Evolutionary conservation across 805 yeast species (phyloP).

Genomic region (Kuraishia capsulata): DNA sequence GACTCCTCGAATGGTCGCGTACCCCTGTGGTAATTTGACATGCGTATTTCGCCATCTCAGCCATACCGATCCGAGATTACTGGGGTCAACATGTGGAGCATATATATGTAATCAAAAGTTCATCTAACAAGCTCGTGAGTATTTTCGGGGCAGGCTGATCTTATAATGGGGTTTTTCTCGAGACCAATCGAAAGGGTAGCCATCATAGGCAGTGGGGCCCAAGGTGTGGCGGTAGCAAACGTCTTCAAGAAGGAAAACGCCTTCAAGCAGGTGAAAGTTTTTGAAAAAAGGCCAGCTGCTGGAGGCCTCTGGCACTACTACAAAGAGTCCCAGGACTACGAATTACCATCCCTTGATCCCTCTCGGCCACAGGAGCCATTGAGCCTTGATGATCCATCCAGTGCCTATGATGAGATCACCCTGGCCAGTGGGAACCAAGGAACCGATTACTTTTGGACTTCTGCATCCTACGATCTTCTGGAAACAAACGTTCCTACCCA

Average conservation of each 20-base stretch:
- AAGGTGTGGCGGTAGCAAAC: conserved; percentile 57
- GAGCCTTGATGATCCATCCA: background rate
- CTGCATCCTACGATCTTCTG: conserved; percentile 54
- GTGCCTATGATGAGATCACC: background rate
- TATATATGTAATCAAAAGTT: too few species aligned
- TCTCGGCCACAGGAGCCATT: background rate
- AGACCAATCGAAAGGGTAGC: conserved; percentile 31
- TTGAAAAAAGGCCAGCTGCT: conserved; percentile 43
- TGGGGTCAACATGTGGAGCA: too few species aligned
- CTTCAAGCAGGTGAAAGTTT: conserved; percentile 41
- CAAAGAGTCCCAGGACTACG: conserved; percentile 9
- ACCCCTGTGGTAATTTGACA: too few species aligned
- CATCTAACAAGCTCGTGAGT: too few species aligned
- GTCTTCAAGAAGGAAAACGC: conserved; percentile 46
- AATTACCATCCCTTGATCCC: conserved; percentile 23
- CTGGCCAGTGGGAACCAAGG: conserved; percentile 3
- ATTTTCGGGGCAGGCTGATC: too few species aligned
- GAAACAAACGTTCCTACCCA: conserved; percentile 62
- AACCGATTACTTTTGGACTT: conserved; percentile 28
- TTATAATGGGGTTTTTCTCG: background rate
- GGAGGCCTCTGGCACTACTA: conserved; percentile 79
- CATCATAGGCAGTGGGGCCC: conserved; percentile 73
- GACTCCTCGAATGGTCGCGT: too few species aligned
- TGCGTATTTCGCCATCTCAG: too few species aligned
- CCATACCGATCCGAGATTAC: too few species aligned